These are phyloP conservation scores for Schizosaccharomyces japonicus DNA, from an alignment of 805 yeast genomes.

Conservation along the genomic window DNA sequence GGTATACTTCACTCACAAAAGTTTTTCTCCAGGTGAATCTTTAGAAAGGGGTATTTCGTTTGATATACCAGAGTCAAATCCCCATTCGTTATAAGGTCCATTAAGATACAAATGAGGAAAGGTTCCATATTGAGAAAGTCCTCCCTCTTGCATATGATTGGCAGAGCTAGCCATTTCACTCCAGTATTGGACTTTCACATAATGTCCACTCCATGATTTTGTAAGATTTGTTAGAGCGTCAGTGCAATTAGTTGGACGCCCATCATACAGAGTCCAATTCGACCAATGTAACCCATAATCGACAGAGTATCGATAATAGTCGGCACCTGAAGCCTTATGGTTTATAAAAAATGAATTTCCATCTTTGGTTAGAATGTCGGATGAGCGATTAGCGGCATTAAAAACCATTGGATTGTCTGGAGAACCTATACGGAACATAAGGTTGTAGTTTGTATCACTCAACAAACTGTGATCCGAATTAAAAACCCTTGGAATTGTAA, in stretches of 20 bases:
- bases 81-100: conserved; percentile 4
- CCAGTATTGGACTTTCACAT: conserved; percentile 5
- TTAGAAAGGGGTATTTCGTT: not conserved
- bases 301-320: not conserved
- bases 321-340: conserved; percentile 4
- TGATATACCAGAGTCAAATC: conserved; percentile 2
- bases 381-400: not conserved
- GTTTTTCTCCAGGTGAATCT: not conserved
- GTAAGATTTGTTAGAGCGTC: not conserved
- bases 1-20: not conserved
- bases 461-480: not conserved
- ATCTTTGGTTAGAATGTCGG: not conserved
- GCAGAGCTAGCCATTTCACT: not conserved
- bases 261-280: not conserved
- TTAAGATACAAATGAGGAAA: not conserved
- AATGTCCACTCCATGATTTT: conserved; percentile 3
- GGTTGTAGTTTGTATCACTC: not conserved
- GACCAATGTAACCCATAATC: not conserved
- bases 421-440: not conserved
- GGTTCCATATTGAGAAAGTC: not conserved
- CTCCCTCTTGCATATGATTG: conserved; percentile 4
- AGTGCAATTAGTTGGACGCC: not conserved
- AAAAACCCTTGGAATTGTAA: not conserved
- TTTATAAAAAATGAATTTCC: not conserved
- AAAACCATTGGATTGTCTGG: conserved; percentile 2